These are phyloP conservation scores for Graphilbum ipis-grandicollis DNA, from an alignment of 2,329 filamentous ascomycete genomes.

Conservation along the genomic window DNA sequence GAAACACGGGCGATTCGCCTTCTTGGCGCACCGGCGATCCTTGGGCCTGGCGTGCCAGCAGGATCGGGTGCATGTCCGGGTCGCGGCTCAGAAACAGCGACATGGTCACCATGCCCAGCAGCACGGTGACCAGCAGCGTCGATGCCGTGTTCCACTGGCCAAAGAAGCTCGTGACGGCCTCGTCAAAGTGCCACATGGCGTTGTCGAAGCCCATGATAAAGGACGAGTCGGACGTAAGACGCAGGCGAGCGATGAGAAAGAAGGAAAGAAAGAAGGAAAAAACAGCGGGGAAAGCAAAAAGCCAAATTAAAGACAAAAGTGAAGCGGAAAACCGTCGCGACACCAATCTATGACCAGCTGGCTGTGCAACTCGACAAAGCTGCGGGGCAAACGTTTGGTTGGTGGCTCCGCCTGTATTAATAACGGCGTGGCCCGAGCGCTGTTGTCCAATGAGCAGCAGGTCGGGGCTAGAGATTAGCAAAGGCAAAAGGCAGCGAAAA, in stretches of 20 bases:
- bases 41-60: conserved; percentile 71
- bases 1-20: conserved; percentile 71
- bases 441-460: too few species aligned
- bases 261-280: not conserved
- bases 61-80: conserved; percentile 79
- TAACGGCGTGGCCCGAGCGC: too few species aligned
- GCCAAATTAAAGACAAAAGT: not conserved
- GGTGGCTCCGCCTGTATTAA: too few species aligned
- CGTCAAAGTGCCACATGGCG: conserved; percentile 52
- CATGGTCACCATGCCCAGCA: conserved; percentile 54
- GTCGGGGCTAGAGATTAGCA: too few species aligned
- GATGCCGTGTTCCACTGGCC: conserved; percentile 72
- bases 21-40: conserved; percentile 64
- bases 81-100: conserved; percentile 55
- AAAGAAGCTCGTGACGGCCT: conserved; percentile 49
- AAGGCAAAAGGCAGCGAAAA: too few species aligned
- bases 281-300: not conserved
- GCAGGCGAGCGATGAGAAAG: conserved; percentile 1
- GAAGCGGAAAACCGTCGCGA: too few species aligned
- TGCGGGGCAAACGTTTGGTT: too few species aligned
- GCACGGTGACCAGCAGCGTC: conserved; percentile 48
- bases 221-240: too few species aligned
- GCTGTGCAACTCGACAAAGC: too few species aligned
- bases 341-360: too few species aligned
- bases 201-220: conserved; percentile 34